phyloP scores from a whole-genome alignment of 169 alveolate species.

The Perkinsus chesapeaki region DNA sequence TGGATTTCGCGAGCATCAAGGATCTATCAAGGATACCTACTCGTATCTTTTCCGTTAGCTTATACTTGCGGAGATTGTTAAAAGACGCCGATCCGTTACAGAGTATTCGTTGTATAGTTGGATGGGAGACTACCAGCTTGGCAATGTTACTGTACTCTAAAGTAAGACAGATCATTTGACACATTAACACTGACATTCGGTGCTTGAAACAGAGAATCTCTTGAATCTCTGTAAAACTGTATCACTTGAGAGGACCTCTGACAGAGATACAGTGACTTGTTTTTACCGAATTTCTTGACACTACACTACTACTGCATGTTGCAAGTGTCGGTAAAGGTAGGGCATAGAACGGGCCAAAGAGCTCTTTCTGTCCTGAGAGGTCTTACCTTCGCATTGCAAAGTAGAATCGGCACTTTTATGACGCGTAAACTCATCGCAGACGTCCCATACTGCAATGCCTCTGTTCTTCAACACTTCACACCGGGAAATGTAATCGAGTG shows the following conservation, averaged over 20 bases:
- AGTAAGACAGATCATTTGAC: neutral
- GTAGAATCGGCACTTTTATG: neutral
- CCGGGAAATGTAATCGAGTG: neutral
- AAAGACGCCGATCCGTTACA: neutral
- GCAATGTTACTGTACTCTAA: neutral
- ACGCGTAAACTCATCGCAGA: neutral
- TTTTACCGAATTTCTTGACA: too few relatives aligned
- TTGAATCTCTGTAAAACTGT: neutral
- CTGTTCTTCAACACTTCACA: neutral
- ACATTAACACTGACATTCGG: neutral
- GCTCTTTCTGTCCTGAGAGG: too few relatives aligned
- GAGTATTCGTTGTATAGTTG: neutral
- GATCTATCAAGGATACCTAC: neutral
- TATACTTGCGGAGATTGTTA: neutral
- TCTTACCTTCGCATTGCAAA: neutral
- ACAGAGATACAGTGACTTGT: too few relatives aligned
- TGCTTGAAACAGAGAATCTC: neutral
- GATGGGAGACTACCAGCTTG: neutral
- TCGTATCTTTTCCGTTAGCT: neutral
- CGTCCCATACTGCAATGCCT: neutral
- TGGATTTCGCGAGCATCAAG: neutral
- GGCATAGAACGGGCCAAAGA: neutral
- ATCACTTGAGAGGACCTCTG: too few relatives aligned
- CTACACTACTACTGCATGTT: neutral
- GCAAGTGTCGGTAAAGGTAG: neutral